Evolutionary conservation across 345 rosid species (phyloP).

Genomic region (Hypericum androsaemum): DNA sequence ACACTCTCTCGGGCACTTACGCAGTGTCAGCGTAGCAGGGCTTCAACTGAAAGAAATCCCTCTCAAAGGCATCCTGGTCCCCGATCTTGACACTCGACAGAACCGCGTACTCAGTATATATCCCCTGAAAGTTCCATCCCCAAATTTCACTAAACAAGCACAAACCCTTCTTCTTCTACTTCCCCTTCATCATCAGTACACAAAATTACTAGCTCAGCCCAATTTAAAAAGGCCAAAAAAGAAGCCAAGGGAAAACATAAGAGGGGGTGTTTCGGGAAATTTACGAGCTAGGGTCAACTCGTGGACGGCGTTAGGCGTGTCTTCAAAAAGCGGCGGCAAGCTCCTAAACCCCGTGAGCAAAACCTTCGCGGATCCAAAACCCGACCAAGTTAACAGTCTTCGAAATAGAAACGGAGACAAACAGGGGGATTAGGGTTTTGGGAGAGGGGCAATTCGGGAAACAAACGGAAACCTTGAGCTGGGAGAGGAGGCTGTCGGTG

Average conservation of each 20-base stretch:
- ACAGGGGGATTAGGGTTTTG: conserved; percentile 24
- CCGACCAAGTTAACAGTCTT: not conserved
- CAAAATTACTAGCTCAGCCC: not conserved
- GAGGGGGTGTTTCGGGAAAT: not conserved
- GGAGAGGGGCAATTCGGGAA: not conserved
- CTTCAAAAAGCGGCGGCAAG: conserved; percentile 83
- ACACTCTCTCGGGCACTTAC: too few species aligned
- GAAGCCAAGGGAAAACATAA: not conserved
- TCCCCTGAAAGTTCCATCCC: conserved; percentile 68
- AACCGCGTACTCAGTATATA: conserved; percentile 81
- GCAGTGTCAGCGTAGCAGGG: conserved; percentile 86
- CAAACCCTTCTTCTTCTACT: too few species aligned
- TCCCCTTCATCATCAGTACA: too few species aligned
- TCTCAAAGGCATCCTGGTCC: conserved; percentile 95
- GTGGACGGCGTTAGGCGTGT: conserved; percentile 46
- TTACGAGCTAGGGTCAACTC: conserved; percentile 80
- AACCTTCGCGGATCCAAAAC: conserved; percentile 37
- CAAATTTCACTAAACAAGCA: too few species aligned
- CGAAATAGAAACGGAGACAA: not conserved
- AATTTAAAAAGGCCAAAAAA: not conserved
- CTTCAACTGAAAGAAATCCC: conserved; percentile 91
- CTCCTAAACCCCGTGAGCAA: conserved; percentile 62
- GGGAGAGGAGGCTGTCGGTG: conserved; percentile 47
- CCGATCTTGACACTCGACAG: conserved; percentile 76
- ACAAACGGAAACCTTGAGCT: conserved; percentile 99